A percentile compares a stretch with the other conserved stretches of the same genome.
phyloP scores from a whole-genome alignment of 345 rosid genomes.

The Eucalyptus urophylla region DNA sequence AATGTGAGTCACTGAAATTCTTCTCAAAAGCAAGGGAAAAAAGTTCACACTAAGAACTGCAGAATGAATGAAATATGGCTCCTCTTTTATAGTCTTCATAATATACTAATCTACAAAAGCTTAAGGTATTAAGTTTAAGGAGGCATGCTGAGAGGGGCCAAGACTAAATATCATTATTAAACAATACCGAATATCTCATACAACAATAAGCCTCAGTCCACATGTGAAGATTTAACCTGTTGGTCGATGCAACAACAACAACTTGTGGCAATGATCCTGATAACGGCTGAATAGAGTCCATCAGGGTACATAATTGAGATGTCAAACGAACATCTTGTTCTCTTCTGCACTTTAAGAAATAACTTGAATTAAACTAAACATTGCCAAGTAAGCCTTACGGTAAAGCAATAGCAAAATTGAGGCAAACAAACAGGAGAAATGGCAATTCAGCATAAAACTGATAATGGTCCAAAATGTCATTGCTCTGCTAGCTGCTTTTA shows the following conservation, averaged over 20 bases:
- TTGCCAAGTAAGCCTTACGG: background rate
- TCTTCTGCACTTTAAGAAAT: conserved; percentile 35
- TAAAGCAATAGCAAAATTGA: background rate
- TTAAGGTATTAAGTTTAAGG: background rate
- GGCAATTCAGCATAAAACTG: background rate
- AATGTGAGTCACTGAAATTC: background rate
- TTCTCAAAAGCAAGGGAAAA: background rate
- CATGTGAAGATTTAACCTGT: conserved; percentile 40
- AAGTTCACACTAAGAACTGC: background rate
- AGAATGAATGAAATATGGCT: background rate
- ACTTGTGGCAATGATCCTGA: conserved; percentile 32
- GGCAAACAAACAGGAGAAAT: background rate
- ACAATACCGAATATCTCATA: background rate
- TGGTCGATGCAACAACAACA: conserved; percentile 81
- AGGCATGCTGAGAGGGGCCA: background rate
- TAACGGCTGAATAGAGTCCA: conserved; percentile 63
- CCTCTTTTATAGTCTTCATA: background rate
- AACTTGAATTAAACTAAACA: background rate
- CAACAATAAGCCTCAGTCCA: background rate
- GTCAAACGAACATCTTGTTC: conserved; percentile 74
- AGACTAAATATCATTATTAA: background rate
- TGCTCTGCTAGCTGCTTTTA: background rate
- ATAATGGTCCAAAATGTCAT: background rate
- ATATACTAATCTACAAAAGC: background rate
- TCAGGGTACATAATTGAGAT: conserved; percentile 61